Evolutionary conservation across 345 rosid genomes (phyloP), one percentile per base, ranked within the genome.

Genomic region (Bretschneidera sinensis): DNA sequence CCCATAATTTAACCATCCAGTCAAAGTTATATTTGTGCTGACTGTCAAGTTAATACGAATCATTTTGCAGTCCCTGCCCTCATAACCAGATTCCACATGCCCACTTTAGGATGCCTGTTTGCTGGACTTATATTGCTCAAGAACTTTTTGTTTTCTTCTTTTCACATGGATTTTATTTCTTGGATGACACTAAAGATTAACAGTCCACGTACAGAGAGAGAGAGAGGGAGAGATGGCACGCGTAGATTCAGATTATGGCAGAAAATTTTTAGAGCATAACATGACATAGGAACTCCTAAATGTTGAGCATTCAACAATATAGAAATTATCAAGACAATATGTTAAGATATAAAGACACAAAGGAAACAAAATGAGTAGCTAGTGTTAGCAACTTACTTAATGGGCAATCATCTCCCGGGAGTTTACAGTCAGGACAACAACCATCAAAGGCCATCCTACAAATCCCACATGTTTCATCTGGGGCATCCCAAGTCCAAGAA

Each of bases 371-470:
- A 21, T 18, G 22, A n/a, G 56, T 43, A 57, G 39, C 4, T 5
- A 15, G n/a, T n/a, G n/a, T n/a, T 5, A 52, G 58, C 19, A 57
- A 58, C 86, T 81, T 75, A 86, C 97, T 86, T 22, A 89, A 70
- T 19, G 97, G 99, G 69, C 96, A 90, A 67, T 90, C 96, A 75
- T 87, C 99, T 9, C 95, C 97, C 13, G 97, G 92, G 50, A 80
- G 89, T 74, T 84, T 86, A 77, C 96, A 90, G 66, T 92, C 96
- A 54, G 90, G 88, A 64, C 96, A 92, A 48, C 97, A 92, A 53
- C 96, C 99, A 78, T 90, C 95, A 68, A 92, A 92, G 21, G 95
- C 95, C 96, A 94, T 87, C 63, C 96, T 79, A 71, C 99, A 94
- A 53, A 90, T 94, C 62, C 97, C 99, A 69, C 99, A 94, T 4